These are phyloP conservation scores for Euclidium syriacum DNA, from an alignment of 345 rosid genomes.

Conservation along the genomic window DNA sequence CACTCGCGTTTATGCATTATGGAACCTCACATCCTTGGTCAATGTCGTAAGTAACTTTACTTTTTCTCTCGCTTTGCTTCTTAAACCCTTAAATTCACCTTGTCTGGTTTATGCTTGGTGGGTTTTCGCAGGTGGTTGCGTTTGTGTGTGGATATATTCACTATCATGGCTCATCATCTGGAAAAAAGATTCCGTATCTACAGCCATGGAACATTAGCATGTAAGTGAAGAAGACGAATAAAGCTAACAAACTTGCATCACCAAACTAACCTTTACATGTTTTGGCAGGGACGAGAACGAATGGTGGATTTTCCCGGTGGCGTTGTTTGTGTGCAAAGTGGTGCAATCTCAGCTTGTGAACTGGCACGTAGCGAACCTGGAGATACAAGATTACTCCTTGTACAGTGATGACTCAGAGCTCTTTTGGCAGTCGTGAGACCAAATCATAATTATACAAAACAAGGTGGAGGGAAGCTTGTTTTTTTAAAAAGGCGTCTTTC, in stretches of 20 bases:
- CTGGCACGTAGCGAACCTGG: constrained; percentile 84
- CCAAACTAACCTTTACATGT: not conserved
- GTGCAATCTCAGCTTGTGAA: constrained; percentile 67
- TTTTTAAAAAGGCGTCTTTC: constrained; percentile 29
- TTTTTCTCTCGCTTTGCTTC: not conserved
- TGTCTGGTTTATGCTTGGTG: not conserved
- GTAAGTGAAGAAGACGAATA: constrained; percentile 37
- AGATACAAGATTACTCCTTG: constrained; percentile 83
- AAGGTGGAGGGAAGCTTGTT: constrained; percentile 25
- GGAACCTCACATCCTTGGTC: constrained; percentile 76
- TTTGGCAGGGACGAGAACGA: constrained; percentile 86
- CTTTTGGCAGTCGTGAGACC: constrained; percentile 65
- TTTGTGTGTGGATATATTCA: constrained; percentile 75
- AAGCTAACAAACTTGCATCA: constrained; percentile 6
- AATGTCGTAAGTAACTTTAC: constrained; percentile 63
- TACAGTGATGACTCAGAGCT: constrained; percentile 68
- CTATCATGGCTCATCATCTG: constrained; percentile 46
- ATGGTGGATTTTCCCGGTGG: constrained; percentile 94
- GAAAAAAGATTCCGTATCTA: constrained; percentile 55
- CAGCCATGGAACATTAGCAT: constrained; percentile 94
- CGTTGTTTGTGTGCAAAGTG: constrained; percentile 64
- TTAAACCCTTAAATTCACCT: not conserved
- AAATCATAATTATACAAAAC: constrained; percentile 13
- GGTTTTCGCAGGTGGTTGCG: constrained; percentile 49
- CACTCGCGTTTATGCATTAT: constrained; percentile 78